phyloP scores from a whole-genome alignment of 352 stramenopile species.

The Phytopythium cucurbitacearum region DNA sequence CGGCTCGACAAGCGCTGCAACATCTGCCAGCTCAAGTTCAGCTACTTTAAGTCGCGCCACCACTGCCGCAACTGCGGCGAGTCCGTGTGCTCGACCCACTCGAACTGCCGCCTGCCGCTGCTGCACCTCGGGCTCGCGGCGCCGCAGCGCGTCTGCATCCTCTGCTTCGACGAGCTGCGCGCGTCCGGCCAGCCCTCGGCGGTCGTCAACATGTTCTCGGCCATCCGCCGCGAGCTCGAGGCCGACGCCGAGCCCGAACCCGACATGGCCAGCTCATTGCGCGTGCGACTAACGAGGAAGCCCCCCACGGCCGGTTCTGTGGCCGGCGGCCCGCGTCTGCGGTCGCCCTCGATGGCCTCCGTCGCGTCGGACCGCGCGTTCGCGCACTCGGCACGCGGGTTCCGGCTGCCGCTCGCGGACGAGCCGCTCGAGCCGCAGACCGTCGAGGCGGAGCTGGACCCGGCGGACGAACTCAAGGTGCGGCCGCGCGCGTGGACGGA shows the following conservation, averaged over 20 bases:
- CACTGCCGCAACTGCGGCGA: conserved; percentile 87
- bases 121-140: conserved; percentile 50
- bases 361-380: conserved; percentile 20
- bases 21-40: conserved; percentile 84
- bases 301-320: too few relatives aligned
- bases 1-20: conserved; percentile 73
- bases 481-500: conserved; percentile 65
- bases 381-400: too few relatives aligned
- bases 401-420: too few relatives aligned
- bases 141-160: conserved; percentile 72
- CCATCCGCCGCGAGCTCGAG: conserved; percentile 13
- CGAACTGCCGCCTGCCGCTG: conserved; percentile 58
- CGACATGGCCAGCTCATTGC: conserved; percentile 10
- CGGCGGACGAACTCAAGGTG: conserved; percentile 26
- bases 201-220: conserved; percentile 68
- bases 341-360: conserved; percentile 3
- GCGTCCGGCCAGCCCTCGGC: conserved; percentile 55
- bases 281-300: conserved; percentile 4
- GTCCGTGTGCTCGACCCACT: conserved; percentile 83
- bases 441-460: conserved; percentile 16
- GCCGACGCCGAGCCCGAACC: conserved; percentile 13
- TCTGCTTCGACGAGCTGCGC: conserved; percentile 76
- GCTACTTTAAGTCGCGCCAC: conserved; percentile 81
- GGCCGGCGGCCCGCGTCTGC: too few relatives aligned
- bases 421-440: too few relatives aligned